Conservation (phyloP, 768 basidiomycete genomes). For the Lactarius pseudohatsudake region DNA sequence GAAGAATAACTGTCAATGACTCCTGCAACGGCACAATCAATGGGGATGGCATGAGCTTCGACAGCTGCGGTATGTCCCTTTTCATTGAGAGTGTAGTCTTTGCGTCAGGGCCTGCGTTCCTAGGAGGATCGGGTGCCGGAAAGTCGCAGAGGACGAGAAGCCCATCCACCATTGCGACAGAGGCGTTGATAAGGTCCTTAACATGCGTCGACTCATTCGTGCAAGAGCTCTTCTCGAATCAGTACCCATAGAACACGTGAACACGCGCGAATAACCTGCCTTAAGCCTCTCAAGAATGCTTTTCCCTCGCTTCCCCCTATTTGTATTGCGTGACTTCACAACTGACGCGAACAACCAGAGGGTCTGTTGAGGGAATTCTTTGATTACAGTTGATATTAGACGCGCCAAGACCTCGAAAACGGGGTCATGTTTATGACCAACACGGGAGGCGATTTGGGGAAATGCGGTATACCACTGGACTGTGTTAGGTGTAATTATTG, state of each 20-base stretch:
- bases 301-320: slow-evolving; percentile 59
- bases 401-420: slow-evolving; percentile 60
- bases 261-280: slow-evolving; percentile 35
- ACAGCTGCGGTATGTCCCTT: slow-evolving; percentile 55
- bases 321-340: slow-evolving; percentile 73
- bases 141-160: slow-evolving; percentile 67
- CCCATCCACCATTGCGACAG: slow-evolving; percentile 62
- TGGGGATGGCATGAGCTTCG: slow-evolving; percentile 54
- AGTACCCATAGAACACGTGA: not conserved
- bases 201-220: slow-evolving; percentile 48
- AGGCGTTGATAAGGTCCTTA: slow-evolving; percentile 44
- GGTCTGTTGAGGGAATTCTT: slow-evolving; percentile 83
- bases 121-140: slow-evolving; percentile 40
- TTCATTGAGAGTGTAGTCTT: slow-evolving; percentile 46
- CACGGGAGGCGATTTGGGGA: slow-evolving; percentile 93
- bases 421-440: slow-evolving; percentile 66
- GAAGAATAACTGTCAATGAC: slow-evolving; percentile 86
- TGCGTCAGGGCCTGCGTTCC: slow-evolving; percentile 31
- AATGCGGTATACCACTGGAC: slow-evolving; percentile 92
- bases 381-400: slow-evolving; percentile 74
- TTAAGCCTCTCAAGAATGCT: slow-evolving; percentile 55
- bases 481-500: slow-evolving; percentile 13
- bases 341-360: slow-evolving; percentile 92
- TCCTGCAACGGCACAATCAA: slow-evolving; percentile 92
- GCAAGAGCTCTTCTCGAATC: slow-evolving; percentile 45